Percentiles rank a stretch among this genome's conserved stretches.
Evolutionary conservation across 2,329 filamentous ascomycete genomes (phyloP).

Genomic region (Dothidotthia symphoricarpi): DNA sequence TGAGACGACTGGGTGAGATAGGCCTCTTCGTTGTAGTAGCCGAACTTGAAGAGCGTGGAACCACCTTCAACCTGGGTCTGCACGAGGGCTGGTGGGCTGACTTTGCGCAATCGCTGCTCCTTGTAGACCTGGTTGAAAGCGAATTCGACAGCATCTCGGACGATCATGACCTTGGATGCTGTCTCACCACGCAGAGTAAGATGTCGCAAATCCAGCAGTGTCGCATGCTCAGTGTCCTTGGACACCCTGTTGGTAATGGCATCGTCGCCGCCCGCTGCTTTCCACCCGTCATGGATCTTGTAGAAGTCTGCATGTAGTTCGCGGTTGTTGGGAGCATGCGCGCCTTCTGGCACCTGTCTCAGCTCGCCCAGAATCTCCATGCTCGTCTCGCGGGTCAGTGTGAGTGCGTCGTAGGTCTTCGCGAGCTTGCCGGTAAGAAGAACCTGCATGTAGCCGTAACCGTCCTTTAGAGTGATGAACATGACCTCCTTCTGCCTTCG

Average conservation of each 20-base stretch:
- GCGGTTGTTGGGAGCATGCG: constrained; percentile 76
- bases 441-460: constrained; percentile 82
- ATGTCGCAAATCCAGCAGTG: constrained; percentile 78
- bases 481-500: constrained; percentile 79
- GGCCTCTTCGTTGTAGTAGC: constrained; percentile 85
- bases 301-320: constrained; percentile 92
- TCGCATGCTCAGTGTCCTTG: constrained; percentile 66
- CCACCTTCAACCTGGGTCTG: constrained; percentile 95
- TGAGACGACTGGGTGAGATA: constrained; percentile 97
- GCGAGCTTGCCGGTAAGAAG: constrained; percentile 77
- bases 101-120: constrained; percentile 75
- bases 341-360: constrained; percentile 72
- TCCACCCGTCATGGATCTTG: constrained; percentile 64
- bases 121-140: constrained; percentile 79
- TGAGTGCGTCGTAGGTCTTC: constrained; percentile 88
- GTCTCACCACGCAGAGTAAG: constrained; percentile 81
- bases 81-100: constrained; percentile 84
- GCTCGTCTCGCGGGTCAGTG: constrained; percentile 82
- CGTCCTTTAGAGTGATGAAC: constrained; percentile 83
- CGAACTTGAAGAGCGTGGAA: constrained; percentile 82
- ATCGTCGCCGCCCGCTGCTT: constrained; percentile 81
- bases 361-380: constrained; percentile 82
- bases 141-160: constrained; percentile 75
- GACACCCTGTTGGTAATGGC: constrained; percentile 84
- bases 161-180: constrained; percentile 81